These are phyloP conservation scores for Leccinum uliginosum DNA, from an alignment of 768 basidiomycete genomes.

Conservation along the genomic window DNA sequence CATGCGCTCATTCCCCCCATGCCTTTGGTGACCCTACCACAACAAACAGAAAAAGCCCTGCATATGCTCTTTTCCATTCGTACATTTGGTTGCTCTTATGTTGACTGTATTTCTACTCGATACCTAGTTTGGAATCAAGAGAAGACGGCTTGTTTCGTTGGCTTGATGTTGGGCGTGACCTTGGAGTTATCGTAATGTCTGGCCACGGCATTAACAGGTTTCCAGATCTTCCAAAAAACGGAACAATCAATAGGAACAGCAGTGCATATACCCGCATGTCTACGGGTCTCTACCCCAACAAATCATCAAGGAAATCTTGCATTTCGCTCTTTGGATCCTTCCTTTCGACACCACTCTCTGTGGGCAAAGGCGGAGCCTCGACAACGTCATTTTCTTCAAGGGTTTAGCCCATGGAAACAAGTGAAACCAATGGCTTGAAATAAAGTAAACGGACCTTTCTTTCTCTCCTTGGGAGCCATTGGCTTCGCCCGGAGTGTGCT, in stretches of 20 bases:
- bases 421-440: background rate
- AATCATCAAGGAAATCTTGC: conserved; percentile 70
- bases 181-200: background rate
- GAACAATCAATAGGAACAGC: background rate
- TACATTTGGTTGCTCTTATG: conserved; percentile 1
- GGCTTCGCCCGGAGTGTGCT: conserved; percentile 41
- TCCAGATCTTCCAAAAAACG: background rate
- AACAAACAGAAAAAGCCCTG: background rate
- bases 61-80: background rate
- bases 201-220: background rate
- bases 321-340: conserved; percentile 51
- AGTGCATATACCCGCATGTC: background rate
- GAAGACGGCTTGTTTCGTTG: background rate
- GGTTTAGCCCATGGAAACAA: background rate
- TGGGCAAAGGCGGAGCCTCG: conserved; percentile 55
- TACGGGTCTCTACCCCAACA: conserved; percentile 38
- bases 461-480: conserved; percentile 31
- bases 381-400: conserved; percentile 30
- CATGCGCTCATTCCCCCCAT: background rate
- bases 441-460: conserved; percentile 31
- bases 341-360: conserved; percentile 25
- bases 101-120: conserved; percentile 3
- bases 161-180: background rate
- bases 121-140: background rate
- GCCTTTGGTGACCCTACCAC: conserved; percentile 6